Conservation (phyloP, 2,329 filamentous ascomycete species). For the Penicillium griseofulvum region DNA sequence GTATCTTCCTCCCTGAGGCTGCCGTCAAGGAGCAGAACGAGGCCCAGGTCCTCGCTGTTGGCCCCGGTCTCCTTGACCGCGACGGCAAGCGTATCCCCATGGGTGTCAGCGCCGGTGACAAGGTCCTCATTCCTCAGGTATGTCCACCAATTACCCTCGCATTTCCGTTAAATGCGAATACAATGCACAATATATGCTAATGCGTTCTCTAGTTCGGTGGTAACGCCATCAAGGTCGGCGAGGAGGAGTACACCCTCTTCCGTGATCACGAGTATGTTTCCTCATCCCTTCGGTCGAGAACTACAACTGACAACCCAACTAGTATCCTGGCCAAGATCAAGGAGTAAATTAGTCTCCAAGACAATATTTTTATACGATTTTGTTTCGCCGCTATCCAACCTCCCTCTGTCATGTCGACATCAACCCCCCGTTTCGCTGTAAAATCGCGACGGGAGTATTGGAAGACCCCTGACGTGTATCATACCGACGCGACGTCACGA, state of each 20-base stretch:
- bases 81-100: slow-evolving; percentile 84
- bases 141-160: slow-evolving; percentile 29
- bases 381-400: slow-evolving; percentile 17
- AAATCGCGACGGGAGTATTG: slow-evolving; percentile 11
- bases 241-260: slow-evolving; percentile 95
- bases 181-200: slow-evolving; percentile 18
- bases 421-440: slow-evolving; percentile 11
- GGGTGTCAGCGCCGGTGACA: slow-evolving; percentile 80
- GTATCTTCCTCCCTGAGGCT: slow-evolving; percentile 96
- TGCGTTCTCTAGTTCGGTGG: slow-evolving; percentile 70
- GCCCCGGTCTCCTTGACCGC: slow-evolving; percentile 81
- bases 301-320: slow-evolving; percentile 2
- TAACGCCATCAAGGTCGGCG: slow-evolving; percentile 92
- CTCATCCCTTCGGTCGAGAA: neutral
- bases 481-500: slow-evolving; percentile 35
- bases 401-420: slow-evolving; percentile 9
- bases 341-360: slow-evolving; percentile 62
- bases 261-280: slow-evolving; percentile 90
- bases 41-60: slow-evolving; percentile 92
- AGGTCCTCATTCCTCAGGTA: slow-evolving; percentile 94
- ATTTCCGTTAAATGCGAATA: neutral
- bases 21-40: slow-evolving; percentile 98
- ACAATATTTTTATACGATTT: slow-evolving; percentile 10
- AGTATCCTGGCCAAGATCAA: slow-evolving; percentile 99
- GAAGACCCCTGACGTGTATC: slow-evolving; percentile 28